Evolutionary conservation across 2,329 filamentous ascomycete species (phyloP), one percentile per base, ranked within the genome.

Genomic region (Aspergillus pseudotamarii): DNA sequence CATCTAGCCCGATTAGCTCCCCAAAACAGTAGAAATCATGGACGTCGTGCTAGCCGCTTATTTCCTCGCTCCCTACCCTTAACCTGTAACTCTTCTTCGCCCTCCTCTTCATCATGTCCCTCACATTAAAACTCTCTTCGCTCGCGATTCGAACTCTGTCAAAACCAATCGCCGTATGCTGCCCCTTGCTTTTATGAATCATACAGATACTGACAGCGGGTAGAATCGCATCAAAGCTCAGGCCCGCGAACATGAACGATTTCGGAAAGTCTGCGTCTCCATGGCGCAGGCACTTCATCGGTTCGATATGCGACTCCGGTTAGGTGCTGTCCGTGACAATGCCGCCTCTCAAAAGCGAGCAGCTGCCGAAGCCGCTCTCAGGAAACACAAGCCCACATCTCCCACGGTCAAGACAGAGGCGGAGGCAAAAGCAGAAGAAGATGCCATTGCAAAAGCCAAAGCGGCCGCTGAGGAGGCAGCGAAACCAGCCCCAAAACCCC

Each of bases 141-240:
- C 80, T 91, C 55, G 84, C 82, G 46, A 86, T 91, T 63, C 83
- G 88, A 63, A 90, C 88, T 1, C 79, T 89, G 32, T 88, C 88
- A 16, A 91, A 91, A 73, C 88, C 88, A 2, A 87, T 91, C 72
- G 88, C 87, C 67, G 88, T 90, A 82, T 62, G 72, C 8, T 19
- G 11, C 30, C 28, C n/a, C 43, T 6, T 21, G 10, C 16, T 16
- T 10, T 10, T 21, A 46, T 21, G 6, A 34, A 11, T 32, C 30
- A 43, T 23, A 54, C 34, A 28, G 11, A 64, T 65, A 66, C 73
- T 77, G 61, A 76, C 69, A 46, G 9, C 55, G 38, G 21, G n/a
- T 73, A 90, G 88, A 90, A 88, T 71, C 83, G 83, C 74, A 89
- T 91, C 75, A 91, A 90, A 76, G 82, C 82, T 59, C 88, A 89